phyloP scores from a whole-genome alignment of 2,329 filamentous ascomycete genomes.

The Aureobasidium melanogenum region DNA sequence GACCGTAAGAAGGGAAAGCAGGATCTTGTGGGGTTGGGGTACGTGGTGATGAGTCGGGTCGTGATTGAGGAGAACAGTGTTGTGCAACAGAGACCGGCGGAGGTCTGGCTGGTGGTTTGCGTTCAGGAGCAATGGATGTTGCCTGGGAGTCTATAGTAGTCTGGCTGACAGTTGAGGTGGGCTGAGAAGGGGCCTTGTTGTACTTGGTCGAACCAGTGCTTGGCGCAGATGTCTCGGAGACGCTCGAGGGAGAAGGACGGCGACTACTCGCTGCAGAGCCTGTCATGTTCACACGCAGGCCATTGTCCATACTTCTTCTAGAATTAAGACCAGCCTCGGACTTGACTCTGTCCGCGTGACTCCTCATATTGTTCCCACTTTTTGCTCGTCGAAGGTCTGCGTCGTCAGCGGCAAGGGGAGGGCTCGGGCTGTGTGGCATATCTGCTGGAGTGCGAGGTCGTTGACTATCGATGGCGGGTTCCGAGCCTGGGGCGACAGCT shows the following conservation, averaged over 20 bases:
- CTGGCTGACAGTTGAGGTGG: constrained; percentile 28
- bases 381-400: constrained; percentile 36
- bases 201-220: constrained; percentile 8
- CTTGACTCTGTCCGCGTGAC: constrained; percentile 28
- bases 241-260: constrained; percentile 27
- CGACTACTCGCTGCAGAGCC: constrained; percentile 36
- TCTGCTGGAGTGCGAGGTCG: constrained; percentile 11
- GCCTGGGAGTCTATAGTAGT: constrained; percentile 37
- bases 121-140: constrained; percentile 36
- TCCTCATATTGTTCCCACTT: constrained; percentile 36
- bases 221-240: constrained; percentile 32
- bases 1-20: constrained; percentile 27
- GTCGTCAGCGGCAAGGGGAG: constrained; percentile 37
- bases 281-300: constrained; percentile 26
- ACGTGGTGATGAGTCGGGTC: constrained; percentile 36
- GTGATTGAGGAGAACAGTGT: constrained; percentile 32
- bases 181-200: constrained; percentile 13
- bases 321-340: constrained; percentile 28
- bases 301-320: constrained; percentile 34
- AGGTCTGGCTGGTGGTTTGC: constrained; percentile 21
- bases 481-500: constrained; percentile 49
- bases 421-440: constrained; percentile 27
- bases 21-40: constrained; percentile 35
- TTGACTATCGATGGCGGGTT: background rate
- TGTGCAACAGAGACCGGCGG: constrained; percentile 27